A percentile compares a stretch with the other conserved stretches of the same genome.
phyloP scores from a whole-genome alignment of 768 basidiomycete genomes.

The Nevesoporus exiguus region DNA sequence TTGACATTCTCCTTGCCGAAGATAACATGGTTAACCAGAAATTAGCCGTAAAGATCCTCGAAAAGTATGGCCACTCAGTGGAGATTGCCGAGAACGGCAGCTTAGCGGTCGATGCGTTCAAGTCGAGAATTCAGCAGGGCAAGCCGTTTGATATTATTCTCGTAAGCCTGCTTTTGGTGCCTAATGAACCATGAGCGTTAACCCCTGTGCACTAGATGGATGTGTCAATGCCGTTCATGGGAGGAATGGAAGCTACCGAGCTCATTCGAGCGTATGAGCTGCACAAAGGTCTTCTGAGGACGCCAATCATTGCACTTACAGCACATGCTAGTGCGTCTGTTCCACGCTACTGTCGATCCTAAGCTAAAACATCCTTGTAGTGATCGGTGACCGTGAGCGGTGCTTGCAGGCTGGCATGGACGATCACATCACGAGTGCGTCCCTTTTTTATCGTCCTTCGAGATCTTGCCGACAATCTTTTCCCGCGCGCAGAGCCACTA shows the following conservation, averaged over 20 bases:
- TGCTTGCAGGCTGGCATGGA: conserved; percentile 80
- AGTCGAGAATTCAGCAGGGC: conserved; percentile 62
- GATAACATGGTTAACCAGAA: conserved; percentile 97
- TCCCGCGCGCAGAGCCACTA: conserved; percentile 56
- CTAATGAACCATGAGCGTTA: not conserved
- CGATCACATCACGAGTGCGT: conserved; percentile 78
- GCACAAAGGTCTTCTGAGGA: conserved; percentile 62
- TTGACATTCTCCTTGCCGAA: conserved; percentile 94
- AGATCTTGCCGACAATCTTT: conserved; percentile 1
- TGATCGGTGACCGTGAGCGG: conserved; percentile 84
- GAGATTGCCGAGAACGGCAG: conserved; percentile 98
- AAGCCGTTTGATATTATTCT: conserved; percentile 90
- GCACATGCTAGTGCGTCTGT: conserved; percentile 86
- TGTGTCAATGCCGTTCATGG: conserved; percentile 98
- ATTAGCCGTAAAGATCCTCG: conserved; percentile 92
- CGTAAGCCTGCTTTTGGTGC: conserved; percentile 44
- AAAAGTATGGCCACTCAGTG: conserved; percentile 92
- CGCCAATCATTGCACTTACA: conserved; percentile 94
- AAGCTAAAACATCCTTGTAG: conserved; percentile 36
- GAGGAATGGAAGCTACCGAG: conserved; percentile 96
- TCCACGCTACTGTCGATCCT: not conserved
- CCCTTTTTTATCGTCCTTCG: not conserved
- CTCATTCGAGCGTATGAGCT: conserved; percentile 84
- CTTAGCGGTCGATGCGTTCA: conserved; percentile 89
- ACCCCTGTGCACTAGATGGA: conserved; percentile 70